Percentiles rank a stretch among this genome's conserved stretches.
Evolutionary conservation across 305 asterid genomes (phyloP).

Genomic region (Fraxinus baroniana): DNA sequence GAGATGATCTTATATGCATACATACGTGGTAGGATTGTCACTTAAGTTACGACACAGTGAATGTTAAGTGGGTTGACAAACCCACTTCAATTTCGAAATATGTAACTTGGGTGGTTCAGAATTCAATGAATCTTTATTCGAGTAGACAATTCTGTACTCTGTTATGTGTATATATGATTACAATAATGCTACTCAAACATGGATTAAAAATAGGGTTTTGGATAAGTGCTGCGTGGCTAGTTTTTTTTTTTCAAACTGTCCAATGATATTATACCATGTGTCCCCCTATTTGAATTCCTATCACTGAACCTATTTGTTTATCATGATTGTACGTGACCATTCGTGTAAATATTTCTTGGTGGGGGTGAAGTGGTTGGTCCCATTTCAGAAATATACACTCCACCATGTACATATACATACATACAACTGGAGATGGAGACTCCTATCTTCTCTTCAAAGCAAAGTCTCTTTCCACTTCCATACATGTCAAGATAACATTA

Average conservation of each 20-base stretch:
- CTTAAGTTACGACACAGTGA: neutral
- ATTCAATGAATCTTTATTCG: neutral
- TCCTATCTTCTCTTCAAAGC: slow-evolving; percentile 81
- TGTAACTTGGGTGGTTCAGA: neutral
- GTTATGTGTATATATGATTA: neutral
- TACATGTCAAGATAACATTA: slow-evolving; percentile 23
- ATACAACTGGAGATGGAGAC: slow-evolving; percentile 52
- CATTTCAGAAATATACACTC: slow-evolving; percentile 26
- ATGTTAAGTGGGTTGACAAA: neutral
- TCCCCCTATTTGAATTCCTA: too few relatives aligned
- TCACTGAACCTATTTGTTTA: too few relatives aligned
- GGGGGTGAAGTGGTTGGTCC: slow-evolving; percentile 26
- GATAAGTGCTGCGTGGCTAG: too few relatives aligned
- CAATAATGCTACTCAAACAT: too few relatives aligned
- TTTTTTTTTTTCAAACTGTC: too few relatives aligned
- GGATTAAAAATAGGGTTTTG: too few relatives aligned
- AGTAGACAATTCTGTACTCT: neutral
- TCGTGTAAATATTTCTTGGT: neutral
- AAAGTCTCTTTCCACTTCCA: slow-evolving; percentile 61
- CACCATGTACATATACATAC: slow-evolving; percentile 18
- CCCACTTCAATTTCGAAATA: neutral
- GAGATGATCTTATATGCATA: neutral
- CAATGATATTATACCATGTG: too few relatives aligned
- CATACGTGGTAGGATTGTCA: neutral
- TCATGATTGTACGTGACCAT: neutral